Base-by-base conservation (phyloP, 129 eudicot species). In the Logfia minima region DNA sequence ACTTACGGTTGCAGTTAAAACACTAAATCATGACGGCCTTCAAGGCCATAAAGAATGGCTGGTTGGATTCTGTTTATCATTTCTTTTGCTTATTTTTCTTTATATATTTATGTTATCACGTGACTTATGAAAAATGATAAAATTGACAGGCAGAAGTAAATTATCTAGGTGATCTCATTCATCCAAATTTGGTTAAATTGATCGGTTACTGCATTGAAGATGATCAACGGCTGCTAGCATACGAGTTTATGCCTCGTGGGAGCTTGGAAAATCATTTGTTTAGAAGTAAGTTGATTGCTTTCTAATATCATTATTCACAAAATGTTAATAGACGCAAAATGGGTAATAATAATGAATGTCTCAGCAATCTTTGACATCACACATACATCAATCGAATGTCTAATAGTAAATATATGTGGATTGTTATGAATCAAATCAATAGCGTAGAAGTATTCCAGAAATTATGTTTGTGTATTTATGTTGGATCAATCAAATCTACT, bases 31-130 rank as follows among this genome's bases (percentile, higher is more conserved):
- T 77, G 98, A 93, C 67, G 98, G 98, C 37, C 96, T 93, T 83
- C 98, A 93, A 89, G 98, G 98, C 79, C 98, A 93, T 82, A 93
- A 90, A 87, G 98, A 93, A 76, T 93, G 98, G 98, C 94, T 93
- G 98, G 98, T 93, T 72, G 8, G 89, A 16, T 59, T 0, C 56
- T 71, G 66, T 59, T 77, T 66, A 55, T 48, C 53, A 31, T n/a
- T 66, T 29, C 13, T 22, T 71, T 66, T 34, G 4, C 7, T 37
- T 8, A 0, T 2, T 1, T 66, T 32, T 66, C 3, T 7, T 19
- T 9, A 1, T 23, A 55, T 60, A 8, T 58, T 14, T 67, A 43
- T 28, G 23, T 4, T 60, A 24, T 74, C 17, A 22, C 28, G 65
- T 52, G 35, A 22, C 78, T 68, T 74, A 19, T 82, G 14, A 51